A percentile compares a stretch with the other conserved stretches of the same genome.
phyloP scores from a whole-genome alignment of 306 rosid genomes.

The Leucaena leucocephala region DNA sequence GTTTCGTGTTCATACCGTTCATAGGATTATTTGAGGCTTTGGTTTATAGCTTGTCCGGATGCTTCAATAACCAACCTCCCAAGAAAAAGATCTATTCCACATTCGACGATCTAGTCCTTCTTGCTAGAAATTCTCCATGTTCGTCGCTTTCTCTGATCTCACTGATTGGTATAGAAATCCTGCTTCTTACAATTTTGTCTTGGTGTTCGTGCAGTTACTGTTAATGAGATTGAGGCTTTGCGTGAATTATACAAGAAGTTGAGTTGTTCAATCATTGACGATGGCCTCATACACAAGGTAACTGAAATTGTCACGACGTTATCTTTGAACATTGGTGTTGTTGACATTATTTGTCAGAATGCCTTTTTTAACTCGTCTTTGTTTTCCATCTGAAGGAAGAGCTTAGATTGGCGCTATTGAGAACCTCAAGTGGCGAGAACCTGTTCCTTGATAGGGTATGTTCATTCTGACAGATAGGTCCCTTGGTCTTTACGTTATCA shows the following conservation, averaged over 20 bases:
- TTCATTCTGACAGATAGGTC: background rate
- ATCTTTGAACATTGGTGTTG: background rate
- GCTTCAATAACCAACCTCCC: slow-evolving; percentile 41
- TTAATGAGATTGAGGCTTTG: slow-evolving; percentile 79
- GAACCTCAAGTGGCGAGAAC: slow-evolving; percentile 50
- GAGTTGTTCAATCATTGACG: slow-evolving; percentile 65
- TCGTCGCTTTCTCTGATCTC: slow-evolving; percentile 12
- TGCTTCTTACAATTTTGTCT: background rate
- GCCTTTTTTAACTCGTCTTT: slow-evolving; percentile 24
- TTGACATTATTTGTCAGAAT: slow-evolving; percentile 20
- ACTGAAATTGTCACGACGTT: background rate
- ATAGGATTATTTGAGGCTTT: slow-evolving; percentile 49
- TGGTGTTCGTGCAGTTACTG: slow-evolving; percentile 48
- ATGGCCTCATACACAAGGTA: slow-evolving; percentile 80
- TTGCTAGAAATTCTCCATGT: slow-evolving; percentile 63
- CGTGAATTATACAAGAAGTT: slow-evolving; percentile 66
- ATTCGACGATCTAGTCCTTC: slow-evolving; percentile 50
- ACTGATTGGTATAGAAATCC: background rate
- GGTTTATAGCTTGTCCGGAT: slow-evolving; percentile 43
- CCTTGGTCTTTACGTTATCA: too few relatives aligned
- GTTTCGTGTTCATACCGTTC: slow-evolving; percentile 50
- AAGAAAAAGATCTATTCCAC: slow-evolving; percentile 29
- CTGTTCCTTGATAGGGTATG: slow-evolving; percentile 75
- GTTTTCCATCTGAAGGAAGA: slow-evolving; percentile 62
- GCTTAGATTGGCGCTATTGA: slow-evolving; percentile 63